A percentile compares a stretch with the other conserved stretches of the same genome.
Conservation (phyloP, 371 early-diverging fungal species). For the Funneliformis caledonium region DNA sequence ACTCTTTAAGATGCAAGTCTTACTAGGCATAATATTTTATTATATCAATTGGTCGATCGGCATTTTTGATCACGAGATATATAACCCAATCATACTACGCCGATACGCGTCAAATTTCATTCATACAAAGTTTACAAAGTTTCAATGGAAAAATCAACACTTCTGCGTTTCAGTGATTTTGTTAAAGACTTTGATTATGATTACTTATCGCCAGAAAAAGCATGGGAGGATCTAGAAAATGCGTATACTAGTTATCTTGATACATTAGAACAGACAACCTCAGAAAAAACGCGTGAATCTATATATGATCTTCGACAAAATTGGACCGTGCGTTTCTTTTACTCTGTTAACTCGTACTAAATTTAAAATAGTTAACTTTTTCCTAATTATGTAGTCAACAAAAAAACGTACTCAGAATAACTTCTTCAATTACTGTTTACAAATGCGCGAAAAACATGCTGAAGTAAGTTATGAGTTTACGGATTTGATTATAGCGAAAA, state of each 20-base stretch:
- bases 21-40: not conserved
- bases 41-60: not conserved
- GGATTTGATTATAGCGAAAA: slow-evolving; percentile 28
- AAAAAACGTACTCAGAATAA: slow-evolving; percentile 9
- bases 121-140: not conserved
- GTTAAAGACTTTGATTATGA: slow-evolving; percentile 1
- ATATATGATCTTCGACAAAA: not conserved
- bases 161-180: slow-evolving; percentile 6
- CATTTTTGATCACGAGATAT: too few relatives aligned
- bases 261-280: slow-evolving; percentile 18
- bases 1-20: not conserved
- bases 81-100: not conserved
- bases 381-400: not conserved
- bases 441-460: not conserved
- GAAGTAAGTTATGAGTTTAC: slow-evolving; percentile 28
- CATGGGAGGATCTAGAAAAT: slow-evolving; percentile 21
- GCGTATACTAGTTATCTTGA: slow-evolving; percentile 21
- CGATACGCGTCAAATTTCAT: not conserved
- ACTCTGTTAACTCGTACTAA: slow-evolving; percentile 6
- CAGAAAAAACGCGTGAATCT: not conserved
- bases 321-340: not conserved
- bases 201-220: not conserved
- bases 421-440: too few relatives aligned
- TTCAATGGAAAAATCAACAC: slow-evolving; percentile 5
- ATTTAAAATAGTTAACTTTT: not conserved